These are phyloP conservation scores for Chloranthus sessilifolius DNA, from an alignment of 164 flowering plant species.

Conservation along the genomic window DNA sequence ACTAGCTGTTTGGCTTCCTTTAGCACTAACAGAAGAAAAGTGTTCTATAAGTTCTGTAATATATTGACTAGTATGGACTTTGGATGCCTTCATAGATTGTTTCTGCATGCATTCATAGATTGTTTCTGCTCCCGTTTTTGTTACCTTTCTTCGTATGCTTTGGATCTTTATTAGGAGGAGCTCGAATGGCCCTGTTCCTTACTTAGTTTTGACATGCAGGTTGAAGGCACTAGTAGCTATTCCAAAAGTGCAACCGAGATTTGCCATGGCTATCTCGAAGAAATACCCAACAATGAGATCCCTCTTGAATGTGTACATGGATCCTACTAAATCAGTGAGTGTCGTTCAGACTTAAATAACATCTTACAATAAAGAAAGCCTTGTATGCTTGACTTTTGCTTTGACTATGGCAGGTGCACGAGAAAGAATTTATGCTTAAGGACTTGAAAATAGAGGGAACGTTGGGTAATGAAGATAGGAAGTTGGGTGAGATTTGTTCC, in stretches of 20 bases:
- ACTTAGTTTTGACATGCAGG: conserved; percentile 35
- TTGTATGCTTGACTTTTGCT: background rate
- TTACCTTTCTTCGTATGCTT: too few relatives aligned
- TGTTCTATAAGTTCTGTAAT: too few relatives aligned
- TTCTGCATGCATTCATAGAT: too few relatives aligned
- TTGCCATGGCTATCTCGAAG: conserved; percentile 87
- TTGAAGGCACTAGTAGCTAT: conserved; percentile 80
- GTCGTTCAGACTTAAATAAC: background rate
- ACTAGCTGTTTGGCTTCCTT: too few relatives aligned
- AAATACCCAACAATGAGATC: conserved; percentile 97
- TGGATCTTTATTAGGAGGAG: too few relatives aligned
- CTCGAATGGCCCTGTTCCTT: too few relatives aligned
- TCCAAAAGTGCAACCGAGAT: conserved; percentile 96
- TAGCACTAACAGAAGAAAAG: too few relatives aligned
- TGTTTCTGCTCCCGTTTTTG: too few relatives aligned
- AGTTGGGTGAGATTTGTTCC: conserved; percentile 89
- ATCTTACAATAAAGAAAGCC: background rate
- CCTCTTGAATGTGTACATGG: conserved; percentile 79
- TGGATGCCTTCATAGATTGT: too few relatives aligned
- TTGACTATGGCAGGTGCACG: conserved; percentile 55
- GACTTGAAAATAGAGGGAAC: conserved; percentile 64
- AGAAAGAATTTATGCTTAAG: conserved; percentile 82
- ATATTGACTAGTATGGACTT: too few relatives aligned
- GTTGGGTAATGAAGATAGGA: conserved; percentile 54
- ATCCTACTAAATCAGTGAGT: conserved; percentile 83